Evolutionary conservation across 2,329 filamentous ascomycete species (phyloP).

Genomic region (Xylariaceae sp.): DNA sequence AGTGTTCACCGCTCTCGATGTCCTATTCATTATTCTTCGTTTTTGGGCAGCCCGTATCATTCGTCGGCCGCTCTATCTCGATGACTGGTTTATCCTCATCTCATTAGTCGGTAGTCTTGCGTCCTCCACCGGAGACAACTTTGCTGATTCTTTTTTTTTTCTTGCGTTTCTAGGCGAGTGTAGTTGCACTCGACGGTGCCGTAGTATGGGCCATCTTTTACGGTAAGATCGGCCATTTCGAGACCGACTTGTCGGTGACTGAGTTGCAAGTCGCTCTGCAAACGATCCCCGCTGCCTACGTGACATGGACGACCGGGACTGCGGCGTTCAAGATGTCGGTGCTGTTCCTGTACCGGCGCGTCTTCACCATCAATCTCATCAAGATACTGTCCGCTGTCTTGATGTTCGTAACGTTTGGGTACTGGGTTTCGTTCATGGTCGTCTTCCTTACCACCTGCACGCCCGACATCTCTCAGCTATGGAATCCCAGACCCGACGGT

Average conservation of each 20-base stretch:
- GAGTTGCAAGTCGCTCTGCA: neutral
- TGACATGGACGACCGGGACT: neutral
- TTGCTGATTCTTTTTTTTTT: neutral
- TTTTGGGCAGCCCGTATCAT: neutral
- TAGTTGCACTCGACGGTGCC: neutral
- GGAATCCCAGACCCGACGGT: neutral
- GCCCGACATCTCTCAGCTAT: neutral
- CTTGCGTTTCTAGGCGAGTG: neutral
- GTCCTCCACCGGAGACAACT: neutral
- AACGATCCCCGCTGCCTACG: neutral
- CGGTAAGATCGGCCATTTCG: neutral
- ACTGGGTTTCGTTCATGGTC: neutral
- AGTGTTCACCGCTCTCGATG: neutral
- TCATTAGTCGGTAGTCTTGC: neutral
- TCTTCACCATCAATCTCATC: neutral
- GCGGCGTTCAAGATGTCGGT: neutral
- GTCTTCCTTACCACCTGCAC: neutral
- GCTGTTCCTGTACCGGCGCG: neutral
- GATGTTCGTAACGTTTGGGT: neutral
- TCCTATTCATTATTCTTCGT: neutral
- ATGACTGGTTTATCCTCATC: neutral
- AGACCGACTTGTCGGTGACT: neutral
- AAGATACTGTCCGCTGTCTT: neutral
- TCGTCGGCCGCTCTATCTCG: neutral
- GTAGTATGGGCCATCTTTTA: neutral